These are phyloP conservation scores for Fusarium torreyae DNA, from an alignment of 2,329 filamentous ascomycete genomes.

Conservation along the genomic window DNA sequence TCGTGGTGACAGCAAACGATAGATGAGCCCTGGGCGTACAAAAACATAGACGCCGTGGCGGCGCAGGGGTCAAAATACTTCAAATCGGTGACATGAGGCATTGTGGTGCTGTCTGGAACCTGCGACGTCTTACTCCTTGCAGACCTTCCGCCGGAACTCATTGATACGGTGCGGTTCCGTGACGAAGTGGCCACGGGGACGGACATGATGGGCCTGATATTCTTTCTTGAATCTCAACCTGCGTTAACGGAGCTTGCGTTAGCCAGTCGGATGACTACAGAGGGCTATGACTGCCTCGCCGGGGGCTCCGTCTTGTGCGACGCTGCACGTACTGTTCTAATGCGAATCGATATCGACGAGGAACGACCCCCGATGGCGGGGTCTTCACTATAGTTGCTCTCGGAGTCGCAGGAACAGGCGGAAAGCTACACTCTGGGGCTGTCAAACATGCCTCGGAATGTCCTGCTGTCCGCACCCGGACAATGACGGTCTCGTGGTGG, in stretches of 20 bases:
- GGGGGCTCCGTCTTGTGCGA: conserved; percentile 53
- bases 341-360: conserved; percentile 50
- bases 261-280: conserved; percentile 46
- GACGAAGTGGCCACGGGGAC: conserved; percentile 65
- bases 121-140: conserved; percentile 61
- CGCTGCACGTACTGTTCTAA: conserved; percentile 60
- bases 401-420: conserved; percentile 48
- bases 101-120: conserved; percentile 66
- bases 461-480: conserved; percentile 53
- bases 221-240: conserved; percentile 48
- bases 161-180: conserved; percentile 72
- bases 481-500: conserved; percentile 42
- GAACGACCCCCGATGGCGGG: conserved; percentile 50
- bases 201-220: conserved; percentile 70
- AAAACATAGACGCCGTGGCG: conserved; percentile 89
- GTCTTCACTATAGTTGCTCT: conserved; percentile 44
- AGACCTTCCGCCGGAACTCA: conserved; percentile 70
- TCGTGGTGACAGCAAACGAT: conserved; percentile 94
- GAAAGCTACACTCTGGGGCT: conserved; percentile 54
- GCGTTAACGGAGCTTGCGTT: conserved; percentile 35
- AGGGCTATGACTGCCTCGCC: conserved; percentile 43
- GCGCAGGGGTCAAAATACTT: conserved; percentile 87
- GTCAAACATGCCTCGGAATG: conserved; percentile 58
- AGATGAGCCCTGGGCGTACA: conserved; percentile 86
- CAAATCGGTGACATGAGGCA: conserved; percentile 65